Evolutionary conservation across 2,329 filamentous ascomycete genomes (phyloP).

Genomic region (Herpotrichia juniperi): DNA sequence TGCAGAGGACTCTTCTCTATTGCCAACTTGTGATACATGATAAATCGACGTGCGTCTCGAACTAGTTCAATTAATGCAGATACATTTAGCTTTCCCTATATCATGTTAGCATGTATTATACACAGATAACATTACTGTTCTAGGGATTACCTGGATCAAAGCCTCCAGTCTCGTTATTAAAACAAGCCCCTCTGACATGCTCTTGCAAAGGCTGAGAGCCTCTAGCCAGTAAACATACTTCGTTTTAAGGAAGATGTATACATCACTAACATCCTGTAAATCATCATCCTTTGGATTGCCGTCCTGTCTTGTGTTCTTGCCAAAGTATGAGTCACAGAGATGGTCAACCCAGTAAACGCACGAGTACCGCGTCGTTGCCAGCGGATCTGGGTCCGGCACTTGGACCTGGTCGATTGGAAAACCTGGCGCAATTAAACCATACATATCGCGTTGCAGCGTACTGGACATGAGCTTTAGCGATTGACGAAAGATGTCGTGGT

Average conservation of each 20-base stretch:
- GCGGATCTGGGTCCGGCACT: slow-evolving; percentile 25
- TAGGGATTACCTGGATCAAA: slow-evolving; percentile 10
- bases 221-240: slow-evolving; percentile 8
- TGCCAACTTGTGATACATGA: too few relatives aligned
- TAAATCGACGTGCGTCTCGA: slow-evolving; percentile 25
- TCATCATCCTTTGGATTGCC: not conserved
- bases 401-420: slow-evolving; percentile 22
- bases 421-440: slow-evolving; percentile 18
- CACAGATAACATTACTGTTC: not conserved
- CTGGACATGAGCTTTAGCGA: slow-evolving; percentile 37
- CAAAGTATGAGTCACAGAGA: slow-evolving; percentile 43
- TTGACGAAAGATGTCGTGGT: slow-evolving; percentile 5
- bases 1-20: too few relatives aligned
- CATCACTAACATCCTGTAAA: slow-evolving; percentile 7
- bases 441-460: slow-evolving; percentile 29
- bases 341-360: too few relatives aligned
- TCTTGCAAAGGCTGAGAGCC: slow-evolving; percentile 6
- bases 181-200: slow-evolving; percentile 8
- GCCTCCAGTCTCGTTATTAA: slow-evolving; percentile 13
- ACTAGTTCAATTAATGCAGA: not conserved
- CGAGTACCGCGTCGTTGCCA: slow-evolving; percentile 26
- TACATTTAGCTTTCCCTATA: not conserved
- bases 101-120: not conserved
- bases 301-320: slow-evolving; percentile 11
- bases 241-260: slow-evolving; percentile 9